Evolutionary conservation across 139 green algal species (phyloP).

Genomic region (Chloropicon primus): DNA sequence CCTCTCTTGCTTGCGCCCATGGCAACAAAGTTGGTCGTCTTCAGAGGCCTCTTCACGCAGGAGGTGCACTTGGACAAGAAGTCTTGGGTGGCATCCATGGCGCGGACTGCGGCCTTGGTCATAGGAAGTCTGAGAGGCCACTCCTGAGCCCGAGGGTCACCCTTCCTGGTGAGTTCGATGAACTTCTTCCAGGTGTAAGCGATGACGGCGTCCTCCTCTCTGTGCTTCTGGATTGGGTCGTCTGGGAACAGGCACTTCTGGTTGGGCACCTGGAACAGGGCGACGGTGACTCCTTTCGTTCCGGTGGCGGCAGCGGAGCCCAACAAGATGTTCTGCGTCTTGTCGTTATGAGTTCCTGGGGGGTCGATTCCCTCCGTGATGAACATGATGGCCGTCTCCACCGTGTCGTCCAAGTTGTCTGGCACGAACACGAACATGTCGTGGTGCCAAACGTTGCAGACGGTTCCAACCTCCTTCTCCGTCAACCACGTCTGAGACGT

Average conservation of each 20-base stretch:
- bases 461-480: background rate
- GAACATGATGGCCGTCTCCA: background rate
- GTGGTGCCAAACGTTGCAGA: background rate
- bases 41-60: background rate
- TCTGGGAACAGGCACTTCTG: constrained; percentile 9
- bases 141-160: background rate
- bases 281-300: background rate
- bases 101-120: constrained; percentile 12
- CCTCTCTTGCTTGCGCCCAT: constrained; percentile 7
- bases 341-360: background rate
- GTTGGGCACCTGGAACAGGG: constrained; percentile 14
- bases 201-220: constrained; percentile 12
- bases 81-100: constrained; percentile 12
- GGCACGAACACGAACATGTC: background rate
- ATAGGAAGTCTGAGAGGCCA: constrained; percentile 10
- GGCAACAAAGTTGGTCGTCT: background rate
- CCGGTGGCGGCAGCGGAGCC: background rate
- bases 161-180: background rate
- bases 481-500: background rate
- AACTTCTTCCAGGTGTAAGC: constrained; percentile 12
- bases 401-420: background rate
- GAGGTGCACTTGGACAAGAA: background rate
- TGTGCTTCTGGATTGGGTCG: background rate
- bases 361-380: background rate
- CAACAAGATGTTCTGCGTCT: background rate